Percentiles rank a stretch among this genome's conserved stretches.
Conservation (phyloP, 2,329 filamentous ascomycete genomes). For the Pyricularia pennisetigena region DNA sequence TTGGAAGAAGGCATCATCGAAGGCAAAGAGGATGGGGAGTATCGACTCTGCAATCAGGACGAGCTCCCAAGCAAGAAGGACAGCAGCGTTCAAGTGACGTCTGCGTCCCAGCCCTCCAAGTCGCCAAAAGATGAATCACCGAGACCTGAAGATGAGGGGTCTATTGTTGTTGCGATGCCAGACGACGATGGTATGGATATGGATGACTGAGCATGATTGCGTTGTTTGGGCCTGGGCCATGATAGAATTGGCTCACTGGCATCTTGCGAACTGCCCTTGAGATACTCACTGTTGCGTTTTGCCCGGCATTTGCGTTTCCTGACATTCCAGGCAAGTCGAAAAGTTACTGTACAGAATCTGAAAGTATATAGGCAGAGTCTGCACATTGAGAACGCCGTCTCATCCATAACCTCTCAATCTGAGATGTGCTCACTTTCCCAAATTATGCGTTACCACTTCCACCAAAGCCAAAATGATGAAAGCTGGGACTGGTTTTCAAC, state of each 20-base stretch:
- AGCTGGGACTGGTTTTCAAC: neutral
- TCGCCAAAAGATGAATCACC: neutral
- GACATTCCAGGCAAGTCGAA: neutral
- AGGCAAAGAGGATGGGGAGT: slow-evolving; percentile 43
- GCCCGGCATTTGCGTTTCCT: neutral
- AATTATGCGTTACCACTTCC: neutral
- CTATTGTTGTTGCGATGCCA: slow-evolving; percentile 3
- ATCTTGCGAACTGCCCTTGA: neutral
- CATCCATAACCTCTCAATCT: too few relatives aligned
- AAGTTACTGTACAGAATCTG: neutral
- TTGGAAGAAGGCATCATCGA: slow-evolving; percentile 55
- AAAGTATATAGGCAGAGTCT: neutral
- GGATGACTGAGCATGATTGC: neutral
- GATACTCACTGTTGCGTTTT: neutral
- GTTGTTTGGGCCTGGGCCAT: neutral
- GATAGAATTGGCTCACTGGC: neutral
- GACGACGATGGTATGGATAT: slow-evolving; percentile 3
- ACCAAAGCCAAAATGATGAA: too few relatives aligned
- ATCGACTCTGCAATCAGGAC: slow-evolving; percentile 38
- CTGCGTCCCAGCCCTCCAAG: slow-evolving; percentile 3
- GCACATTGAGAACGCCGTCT: neutral
- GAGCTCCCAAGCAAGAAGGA: slow-evolving; percentile 18
- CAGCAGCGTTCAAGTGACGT: slow-evolving; percentile 8
- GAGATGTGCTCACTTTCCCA: neutral
- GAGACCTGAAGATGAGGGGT: neutral